Percentiles rank a stretch among this genome's conserved stretches.
phyloP scores from a whole-genome alignment of 805 yeast genomes.

The Yueomyces sinensis region DNA sequence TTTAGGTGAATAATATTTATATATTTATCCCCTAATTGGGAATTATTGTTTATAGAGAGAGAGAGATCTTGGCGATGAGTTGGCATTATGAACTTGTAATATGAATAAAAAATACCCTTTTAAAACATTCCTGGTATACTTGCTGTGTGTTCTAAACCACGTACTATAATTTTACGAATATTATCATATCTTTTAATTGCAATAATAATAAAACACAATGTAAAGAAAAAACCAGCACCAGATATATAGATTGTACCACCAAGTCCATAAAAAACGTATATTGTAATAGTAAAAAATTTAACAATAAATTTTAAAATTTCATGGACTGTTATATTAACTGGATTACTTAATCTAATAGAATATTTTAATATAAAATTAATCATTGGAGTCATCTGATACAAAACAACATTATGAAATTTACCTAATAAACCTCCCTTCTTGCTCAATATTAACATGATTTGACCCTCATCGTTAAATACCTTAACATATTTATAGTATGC shows the following conservation, averaged over 20 bases:
- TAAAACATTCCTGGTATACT: slow-evolving; percentile 6
- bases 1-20: too few relatives aligned
- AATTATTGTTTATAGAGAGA: too few relatives aligned
- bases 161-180: slow-evolving; percentile 11
- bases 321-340: too few relatives aligned
- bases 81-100: too few relatives aligned
- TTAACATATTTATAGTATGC: slow-evolving; percentile 12
- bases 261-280: slow-evolving; percentile 17
- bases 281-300: too few relatives aligned
- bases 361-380: slow-evolving; percentile 2
- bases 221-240: slow-evolving; percentile 20
- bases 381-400: slow-evolving; percentile 15
- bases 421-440: slow-evolving; percentile 13
- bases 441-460: slow-evolving; percentile 5
- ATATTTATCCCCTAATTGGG: too few relatives aligned
- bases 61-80: too few relatives aligned
- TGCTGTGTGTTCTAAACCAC: slow-evolving; percentile 6
- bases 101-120: too few relatives aligned
- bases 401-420: slow-evolving; percentile 21
- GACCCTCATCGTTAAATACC: slow-evolving; percentile 20
- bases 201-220: slow-evolving; percentile 17
- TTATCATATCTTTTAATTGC: slow-evolving; percentile 15
- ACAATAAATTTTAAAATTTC: too few relatives aligned
- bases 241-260: slow-evolving; percentile 19
- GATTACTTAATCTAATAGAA: too few relatives aligned